Evolutionary conservation across 495 filamentous ascomycete genomes (phyloP).

Genomic region (Oidiodendron maius): DNA sequence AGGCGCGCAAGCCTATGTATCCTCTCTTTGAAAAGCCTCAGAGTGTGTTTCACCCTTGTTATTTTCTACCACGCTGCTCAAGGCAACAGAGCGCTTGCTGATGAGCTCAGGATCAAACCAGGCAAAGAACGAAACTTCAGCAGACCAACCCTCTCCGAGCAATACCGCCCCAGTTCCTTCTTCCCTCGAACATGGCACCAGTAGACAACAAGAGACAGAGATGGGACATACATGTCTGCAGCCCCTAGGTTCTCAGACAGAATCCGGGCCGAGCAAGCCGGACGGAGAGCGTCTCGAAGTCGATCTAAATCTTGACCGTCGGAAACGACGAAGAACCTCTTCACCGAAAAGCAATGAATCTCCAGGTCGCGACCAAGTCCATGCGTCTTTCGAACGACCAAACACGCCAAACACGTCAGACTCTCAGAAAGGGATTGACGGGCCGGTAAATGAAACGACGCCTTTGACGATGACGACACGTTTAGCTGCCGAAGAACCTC

Average conservation of each 20-base stretch:
- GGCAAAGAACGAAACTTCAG: background rate
- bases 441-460: no score
- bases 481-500: no score
- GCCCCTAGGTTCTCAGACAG: background rate
- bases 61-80: background rate
- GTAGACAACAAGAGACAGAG: background rate
- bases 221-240: no score
- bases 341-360: constrained; percentile 19
- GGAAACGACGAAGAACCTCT: constrained; percentile 46
- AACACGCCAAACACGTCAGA: no score
- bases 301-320: constrained; percentile 31
- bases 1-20: constrained; percentile 15
- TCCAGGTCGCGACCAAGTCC: background rate
- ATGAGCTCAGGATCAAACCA: background rate
- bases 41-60: constrained; percentile 11
- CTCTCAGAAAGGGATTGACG: no score
- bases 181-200: background rate
- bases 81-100: background rate
- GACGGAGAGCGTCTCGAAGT: constrained; percentile 12
- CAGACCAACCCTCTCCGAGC: background rate
- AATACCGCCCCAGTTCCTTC: background rate
- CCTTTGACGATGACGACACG: no score
- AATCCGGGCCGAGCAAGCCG: background rate
- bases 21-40: constrained; percentile 20
- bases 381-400: background rate